Conservation (phyloP, 768 basidiomycete species). For the Roridomyces roridus region DNA sequence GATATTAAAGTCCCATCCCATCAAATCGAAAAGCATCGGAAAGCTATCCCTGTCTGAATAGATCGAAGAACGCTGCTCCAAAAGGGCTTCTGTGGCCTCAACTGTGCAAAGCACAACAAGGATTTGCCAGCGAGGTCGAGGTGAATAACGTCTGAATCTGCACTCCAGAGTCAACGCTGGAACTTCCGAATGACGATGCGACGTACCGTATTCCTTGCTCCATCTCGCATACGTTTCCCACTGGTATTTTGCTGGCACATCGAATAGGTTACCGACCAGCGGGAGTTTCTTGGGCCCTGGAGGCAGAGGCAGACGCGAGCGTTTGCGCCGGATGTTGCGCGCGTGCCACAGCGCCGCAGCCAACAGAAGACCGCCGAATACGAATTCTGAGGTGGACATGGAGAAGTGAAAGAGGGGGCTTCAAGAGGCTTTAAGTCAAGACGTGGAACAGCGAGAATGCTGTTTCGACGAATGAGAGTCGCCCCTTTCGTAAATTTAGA, state of each 20-base stretch:
- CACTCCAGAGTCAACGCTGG: not conserved
- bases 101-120: conserved; percentile 35
- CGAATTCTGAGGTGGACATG: no score
- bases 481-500: no score
- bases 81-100: conserved; percentile 36
- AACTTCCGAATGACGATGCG: not conserved
- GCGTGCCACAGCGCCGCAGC: no score
- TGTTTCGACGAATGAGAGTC: no score
- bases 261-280: conserved; percentile 50
- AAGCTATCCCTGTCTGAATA: conserved; percentile 41
- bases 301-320: conserved; percentile 35
- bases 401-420: no score
- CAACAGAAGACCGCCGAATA: no score
- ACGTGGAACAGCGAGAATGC: no score
- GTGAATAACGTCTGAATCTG: conserved; percentile 34
- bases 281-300: conserved; percentile 50
- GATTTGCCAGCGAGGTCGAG: conserved; percentile 37
- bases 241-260: conserved; percentile 45
- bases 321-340: no score
- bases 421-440: no score
- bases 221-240: conserved; percentile 51
- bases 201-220: conserved; percentile 46
- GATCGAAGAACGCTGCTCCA: conserved; percentile 44
- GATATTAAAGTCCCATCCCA: conserved; percentile 1
- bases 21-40: not conserved